Evolutionary conservation across 352 stramenopile genomes (phyloP).

Genomic region (Phytophthora citrophthora): DNA sequence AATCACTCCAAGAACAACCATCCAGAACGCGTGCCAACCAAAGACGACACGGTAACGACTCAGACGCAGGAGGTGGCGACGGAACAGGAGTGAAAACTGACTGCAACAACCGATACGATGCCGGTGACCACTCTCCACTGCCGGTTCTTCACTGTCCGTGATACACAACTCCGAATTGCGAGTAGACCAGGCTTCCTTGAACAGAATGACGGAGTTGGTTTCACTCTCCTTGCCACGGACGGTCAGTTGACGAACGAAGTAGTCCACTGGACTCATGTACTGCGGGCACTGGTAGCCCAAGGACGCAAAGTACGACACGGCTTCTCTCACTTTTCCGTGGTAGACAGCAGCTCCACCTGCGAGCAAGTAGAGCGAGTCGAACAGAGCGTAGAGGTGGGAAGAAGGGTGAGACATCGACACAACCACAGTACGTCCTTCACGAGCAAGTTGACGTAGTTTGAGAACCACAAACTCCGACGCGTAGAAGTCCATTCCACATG

Average conservation of each 20-base stretch:
- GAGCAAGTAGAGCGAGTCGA: conserved; percentile 69
- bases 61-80: conserved; percentile 50
- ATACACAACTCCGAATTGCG: conserved; percentile 27
- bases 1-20: conserved; percentile 44
- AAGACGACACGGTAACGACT: conserved; percentile 45
- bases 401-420: conserved; percentile 90
- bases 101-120: conserved; percentile 30
- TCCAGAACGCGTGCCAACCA: conserved; percentile 47
- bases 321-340: conserved; percentile 55
- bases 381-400: conserved; percentile 59
- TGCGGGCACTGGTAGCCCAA: conserved; percentile 57
- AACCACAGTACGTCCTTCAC: conserved; percentile 86
- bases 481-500: conserved; percentile 66
- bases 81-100: conserved; percentile 48
- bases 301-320: conserved; percentile 62
- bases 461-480: conserved; percentile 56
- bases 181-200: conserved; percentile 54
- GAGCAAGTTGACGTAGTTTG: conserved; percentile 74
- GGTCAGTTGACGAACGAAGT: conserved; percentile 65
- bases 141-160: conserved; percentile 5
- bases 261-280: conserved; percentile 72
- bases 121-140: neutral
- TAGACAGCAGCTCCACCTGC: conserved; percentile 58
- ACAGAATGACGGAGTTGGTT: conserved; percentile 15
- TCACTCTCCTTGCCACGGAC: conserved; percentile 42